Base-by-base conservation (phyloP, 2,329 filamentous ascomycete species). In the Periconia digitata region DNA sequence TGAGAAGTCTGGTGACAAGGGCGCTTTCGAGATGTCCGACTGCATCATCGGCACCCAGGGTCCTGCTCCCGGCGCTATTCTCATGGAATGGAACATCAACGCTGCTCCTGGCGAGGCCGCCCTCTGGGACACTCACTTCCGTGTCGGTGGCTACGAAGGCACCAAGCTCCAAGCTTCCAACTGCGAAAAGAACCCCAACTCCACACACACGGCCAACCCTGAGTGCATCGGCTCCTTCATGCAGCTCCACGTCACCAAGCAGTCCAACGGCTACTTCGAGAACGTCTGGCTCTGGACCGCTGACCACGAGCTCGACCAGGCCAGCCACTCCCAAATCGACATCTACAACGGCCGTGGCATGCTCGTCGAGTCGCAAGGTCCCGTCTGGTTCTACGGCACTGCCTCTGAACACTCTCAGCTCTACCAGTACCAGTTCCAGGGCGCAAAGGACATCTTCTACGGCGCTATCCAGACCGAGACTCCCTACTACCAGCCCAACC, bases 101-200 rank as follows among this genome's bases (percentile, higher is more conserved):
- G 69, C 80, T 3, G 58, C 78, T 72, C 80, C 85, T 49, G 90
- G 90, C 40, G 82, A 84, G 1, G 85, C 85, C 17, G 92, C 85
- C 53, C 85, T 96, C 73, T 99, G 92, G 89, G 94, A 99, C 64
- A 86, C 92, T n/a, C 94, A 99, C 77, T 87, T 94, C 75, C 90
- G 94, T 65, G 83, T 99, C 60, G 92, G 91, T 61, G 94, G 94
- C 37, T 85, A 86, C 46, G 86, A 88, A 4, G 92, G 92, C 51
- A 95, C 92, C 22, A 74, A 89, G 56, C 81, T 97, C 15, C 89
- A 95, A 73, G 87, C 86, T 16, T 80, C 89, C 70, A 85, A 79
- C 46, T 96, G 92, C 76, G 72, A 82, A 69, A 95, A 95, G 80
- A 88, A 85, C 54, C 87, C 88, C 36, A 77, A 79, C 43, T 74